phyloP scores from a whole-genome alignment of 352 stramenopile species.

The Phytophthora fragariae region DNA sequence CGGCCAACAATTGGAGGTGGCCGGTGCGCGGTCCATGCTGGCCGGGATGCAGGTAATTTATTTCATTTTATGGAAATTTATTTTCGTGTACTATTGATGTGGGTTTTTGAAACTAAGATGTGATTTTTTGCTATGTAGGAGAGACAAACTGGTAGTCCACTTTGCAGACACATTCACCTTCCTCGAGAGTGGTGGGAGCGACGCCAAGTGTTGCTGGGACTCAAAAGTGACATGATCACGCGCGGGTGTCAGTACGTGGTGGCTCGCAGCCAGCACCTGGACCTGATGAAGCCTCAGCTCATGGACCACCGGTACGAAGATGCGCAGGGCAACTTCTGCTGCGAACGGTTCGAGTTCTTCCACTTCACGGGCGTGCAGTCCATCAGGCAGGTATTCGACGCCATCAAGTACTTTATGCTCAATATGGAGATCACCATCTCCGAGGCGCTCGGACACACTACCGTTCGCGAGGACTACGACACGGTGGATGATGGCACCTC shows the following conservation, averaged over 20 bases:
- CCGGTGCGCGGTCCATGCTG: slow-evolving; percentile 21
- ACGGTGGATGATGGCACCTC: slow-evolving; percentile 30
- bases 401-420: slow-evolving; percentile 49
- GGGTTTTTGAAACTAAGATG: not conserved
- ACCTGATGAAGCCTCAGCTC: slow-evolving; percentile 44
- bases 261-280: slow-evolving; percentile 46
- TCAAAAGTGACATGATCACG: slow-evolving; percentile 51
- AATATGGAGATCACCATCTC: slow-evolving; percentile 73
- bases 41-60: slow-evolving; percentile 32
- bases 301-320: slow-evolving; percentile 38
- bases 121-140: slow-evolving; percentile 22
- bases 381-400: slow-evolving; percentile 64
- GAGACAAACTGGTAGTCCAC: slow-evolving; percentile 32
- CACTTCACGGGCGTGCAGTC: slow-evolving; percentile 53
- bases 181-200: slow-evolving; percentile 41
- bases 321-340: slow-evolving; percentile 44
- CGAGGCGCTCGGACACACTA: slow-evolving; percentile 55
- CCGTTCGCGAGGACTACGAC: slow-evolving; percentile 61
- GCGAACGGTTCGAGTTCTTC: slow-evolving; percentile 44
- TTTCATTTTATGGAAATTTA: slow-evolving; percentile 7
- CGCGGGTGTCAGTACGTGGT: slow-evolving; percentile 45
- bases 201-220: slow-evolving; percentile 41
- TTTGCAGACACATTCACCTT: slow-evolving; percentile 39
- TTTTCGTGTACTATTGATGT: not conserved
- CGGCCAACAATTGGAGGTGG: slow-evolving; percentile 26